Evolutionary conservation across 345 rosid species (phyloP).

Genomic region (Eucalyptus regnans): DNA sequence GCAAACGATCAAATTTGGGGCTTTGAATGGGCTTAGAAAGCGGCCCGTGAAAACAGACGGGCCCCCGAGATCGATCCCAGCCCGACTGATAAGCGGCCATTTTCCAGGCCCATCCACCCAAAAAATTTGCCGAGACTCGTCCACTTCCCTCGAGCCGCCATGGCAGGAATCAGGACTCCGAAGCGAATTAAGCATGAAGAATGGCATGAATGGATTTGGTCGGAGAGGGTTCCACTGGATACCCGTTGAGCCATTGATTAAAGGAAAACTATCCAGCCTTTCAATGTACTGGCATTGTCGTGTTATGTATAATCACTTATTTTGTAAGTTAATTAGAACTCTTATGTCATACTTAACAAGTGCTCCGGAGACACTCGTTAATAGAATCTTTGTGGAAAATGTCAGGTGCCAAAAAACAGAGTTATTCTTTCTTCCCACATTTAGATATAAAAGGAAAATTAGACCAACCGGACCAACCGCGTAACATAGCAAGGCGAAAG

Average conservation of each 20-base stretch:
- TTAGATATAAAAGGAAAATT: background rate
- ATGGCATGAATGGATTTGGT: background rate
- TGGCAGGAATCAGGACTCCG: background rate
- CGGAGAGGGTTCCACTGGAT: background rate
- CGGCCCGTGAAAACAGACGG: background rate
- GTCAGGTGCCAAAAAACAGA: accelerated
- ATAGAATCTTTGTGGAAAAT: accelerated
- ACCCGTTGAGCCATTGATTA: background rate
- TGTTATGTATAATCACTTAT: background rate
- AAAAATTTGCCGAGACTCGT: background rate
- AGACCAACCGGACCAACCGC: background rate
- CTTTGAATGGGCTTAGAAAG: background rate
- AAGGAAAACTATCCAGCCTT: background rate
- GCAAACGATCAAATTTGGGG: background rate
- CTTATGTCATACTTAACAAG: background rate
- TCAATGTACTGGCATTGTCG: accelerated
- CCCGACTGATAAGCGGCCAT: background rate
- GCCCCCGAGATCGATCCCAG: background rate
- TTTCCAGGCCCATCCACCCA: background rate
- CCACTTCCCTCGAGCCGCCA: background rate
- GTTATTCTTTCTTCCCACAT: background rate
- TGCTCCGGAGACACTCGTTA: background rate
- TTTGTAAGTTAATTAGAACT: background rate
- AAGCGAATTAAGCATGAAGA: background rate
- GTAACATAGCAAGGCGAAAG: background rate